Evolutionary conservation across 495 filamentous ascomycete genomes (phyloP).

Genomic region (Penicillium atrosanguineum): DNA sequence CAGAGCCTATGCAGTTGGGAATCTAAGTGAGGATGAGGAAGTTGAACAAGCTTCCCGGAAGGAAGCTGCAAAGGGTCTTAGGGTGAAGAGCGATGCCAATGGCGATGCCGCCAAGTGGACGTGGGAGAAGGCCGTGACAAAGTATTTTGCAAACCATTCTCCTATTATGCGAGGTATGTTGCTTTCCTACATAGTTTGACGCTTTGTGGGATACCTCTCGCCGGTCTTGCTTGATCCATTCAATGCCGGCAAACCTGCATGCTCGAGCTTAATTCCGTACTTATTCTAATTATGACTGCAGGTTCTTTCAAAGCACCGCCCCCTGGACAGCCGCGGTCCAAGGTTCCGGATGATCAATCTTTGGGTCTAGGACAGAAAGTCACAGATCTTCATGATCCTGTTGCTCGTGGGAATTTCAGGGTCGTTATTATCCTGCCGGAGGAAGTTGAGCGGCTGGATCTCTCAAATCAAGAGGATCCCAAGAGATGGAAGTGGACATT

Average conservation of each 20-base stretch:
- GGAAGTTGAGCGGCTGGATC: slow-evolving; percentile 73
- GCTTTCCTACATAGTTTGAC: slow-evolving; percentile 3
- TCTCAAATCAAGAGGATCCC: slow-evolving; percentile 62
- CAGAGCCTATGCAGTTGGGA: slow-evolving; percentile 67
- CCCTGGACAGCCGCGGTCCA: slow-evolving; percentile 61
- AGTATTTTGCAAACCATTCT: slow-evolving; percentile 82
- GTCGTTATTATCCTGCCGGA: slow-evolving; percentile 80
- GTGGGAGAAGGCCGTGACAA: slow-evolving; percentile 74
- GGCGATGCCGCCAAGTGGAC: slow-evolving; percentile 48
- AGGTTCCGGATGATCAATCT: slow-evolving; percentile 42
- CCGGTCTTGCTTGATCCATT: background rate
- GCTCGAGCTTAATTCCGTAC: background rate
- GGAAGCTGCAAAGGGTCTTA: slow-evolving; percentile 37
- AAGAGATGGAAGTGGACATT: slow-evolving; percentile 65
- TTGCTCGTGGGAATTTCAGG: slow-evolving; percentile 77
- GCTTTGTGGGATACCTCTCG: background rate
- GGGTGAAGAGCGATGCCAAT: slow-evolving; percentile 29
- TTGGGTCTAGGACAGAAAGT: slow-evolving; percentile 66
- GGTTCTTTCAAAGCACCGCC: slow-evolving; percentile 74
- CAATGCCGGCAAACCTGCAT: background rate
- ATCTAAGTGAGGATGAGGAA: slow-evolving; percentile 52
- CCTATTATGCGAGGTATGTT: slow-evolving; percentile 67
- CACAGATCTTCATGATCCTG: slow-evolving; percentile 59
- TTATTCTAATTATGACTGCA: slow-evolving; percentile 20
- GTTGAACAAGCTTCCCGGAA: slow-evolving; percentile 34